Evolutionary conservation across 305 asterid genomes (phyloP), one percentile per base, ranked within the genome.

Genomic region (Petunia hybrid): DNA sequence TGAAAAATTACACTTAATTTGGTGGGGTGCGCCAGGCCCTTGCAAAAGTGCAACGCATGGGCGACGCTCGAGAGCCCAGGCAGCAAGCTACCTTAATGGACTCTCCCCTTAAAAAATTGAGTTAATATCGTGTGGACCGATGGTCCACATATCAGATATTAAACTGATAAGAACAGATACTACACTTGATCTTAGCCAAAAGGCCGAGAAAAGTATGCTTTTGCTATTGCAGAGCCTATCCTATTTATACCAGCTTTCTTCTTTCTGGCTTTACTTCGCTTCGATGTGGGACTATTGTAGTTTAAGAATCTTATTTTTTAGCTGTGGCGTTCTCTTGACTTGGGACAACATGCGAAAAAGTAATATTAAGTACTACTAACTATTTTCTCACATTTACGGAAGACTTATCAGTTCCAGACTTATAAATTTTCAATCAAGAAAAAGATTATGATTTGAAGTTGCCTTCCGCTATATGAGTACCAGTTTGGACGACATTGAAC

Each of bases 161-260:
- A 84, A 84, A 84, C 80, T 84, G 69, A 80, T 84, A 84, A 84
- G 70, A 84, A 84, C 80, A 84, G 80, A 84, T 80, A 80, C 84
- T 84, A 84, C 80, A 84, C 80, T 86, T 80, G 80, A 53, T 80
- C 80, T 79, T 67, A 82, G 85, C 85, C 85, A 85, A 82, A 85
- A 85, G 82, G 80, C 83, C 77, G 80, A 80, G 87, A 79, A 79
- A 82, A 80, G 80, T 82, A 82, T 82, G 86, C 13, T 1, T 48
- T 0, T 22, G 0, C 31, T 0, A 22, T 22, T 22, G 31, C 31
- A 22, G 0, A 22, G 65, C 39, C 13, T 6, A 4, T 1, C 4
- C 12, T 0, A 2, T 7, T 60, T 60, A 6, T 60, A 60, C 12
- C 2, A 22, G 38, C 22, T 2, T 3, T 60, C 39, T 60, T 39